phyloP scores from a whole-genome alignment of 306 rosid species.

The Spatholobus suberectus region DNA sequence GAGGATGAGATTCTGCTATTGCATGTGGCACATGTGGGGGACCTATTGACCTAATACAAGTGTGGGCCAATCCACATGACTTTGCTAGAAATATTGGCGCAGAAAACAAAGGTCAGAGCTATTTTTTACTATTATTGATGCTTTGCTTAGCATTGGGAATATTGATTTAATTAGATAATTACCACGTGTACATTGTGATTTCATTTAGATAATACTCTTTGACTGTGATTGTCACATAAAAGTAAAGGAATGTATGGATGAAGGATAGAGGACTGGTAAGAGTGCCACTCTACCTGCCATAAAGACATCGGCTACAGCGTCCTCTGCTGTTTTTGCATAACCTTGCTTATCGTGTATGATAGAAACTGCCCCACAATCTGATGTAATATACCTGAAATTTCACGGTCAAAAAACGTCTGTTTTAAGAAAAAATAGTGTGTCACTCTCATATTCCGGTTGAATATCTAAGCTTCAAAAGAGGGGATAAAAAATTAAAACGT shows the following conservation, averaged over 20 bases:
- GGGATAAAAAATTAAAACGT: background rate
- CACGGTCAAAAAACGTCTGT: background rate
- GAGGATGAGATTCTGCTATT: background rate
- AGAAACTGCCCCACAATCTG: conserved; percentile 89
- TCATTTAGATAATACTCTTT: background rate
- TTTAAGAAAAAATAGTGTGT: background rate
- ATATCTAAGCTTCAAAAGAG: background rate
- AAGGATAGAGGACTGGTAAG: background rate
- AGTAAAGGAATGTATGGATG: background rate
- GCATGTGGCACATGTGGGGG: conserved; percentile 21
- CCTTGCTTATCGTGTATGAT: conserved; percentile 58
- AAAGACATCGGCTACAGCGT: conserved; percentile 77
- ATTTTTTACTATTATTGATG: too few species aligned
- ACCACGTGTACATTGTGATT: background rate
- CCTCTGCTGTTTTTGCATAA: conserved; percentile 77
- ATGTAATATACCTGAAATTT: conserved; percentile 72
- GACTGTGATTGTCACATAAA: background rate
- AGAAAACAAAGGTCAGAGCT: background rate
- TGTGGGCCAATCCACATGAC: conserved; percentile 40
- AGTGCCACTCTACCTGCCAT: conserved; percentile 64
- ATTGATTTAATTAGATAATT: background rate
- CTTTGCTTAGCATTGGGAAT: too few species aligned
- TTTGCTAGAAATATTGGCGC: background rate
- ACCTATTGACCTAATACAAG: background rate
- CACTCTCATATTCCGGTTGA: conserved; percentile 18